These are phyloP conservation scores for Diaporthe sp. DNA, from an alignment of 2,329 filamentous ascomycete species.

Conservation along the genomic window DNA sequence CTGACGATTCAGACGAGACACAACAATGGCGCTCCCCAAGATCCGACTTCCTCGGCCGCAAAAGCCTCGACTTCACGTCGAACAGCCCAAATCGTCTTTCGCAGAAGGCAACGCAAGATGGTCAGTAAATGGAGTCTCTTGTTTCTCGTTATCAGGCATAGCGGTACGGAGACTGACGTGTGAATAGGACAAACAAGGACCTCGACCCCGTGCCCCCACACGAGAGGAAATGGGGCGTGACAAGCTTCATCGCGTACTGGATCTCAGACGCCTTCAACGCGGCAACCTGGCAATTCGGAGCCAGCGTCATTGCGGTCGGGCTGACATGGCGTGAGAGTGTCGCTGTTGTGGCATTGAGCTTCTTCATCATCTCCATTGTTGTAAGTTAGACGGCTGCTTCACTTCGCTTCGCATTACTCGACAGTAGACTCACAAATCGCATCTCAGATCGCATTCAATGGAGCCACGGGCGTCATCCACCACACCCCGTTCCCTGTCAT, in stretches of 20 bases:
- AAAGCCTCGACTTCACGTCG: slow-evolving; percentile 31
- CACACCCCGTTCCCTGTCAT: slow-evolving; percentile 56
- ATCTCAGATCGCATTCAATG: slow-evolving; percentile 48
- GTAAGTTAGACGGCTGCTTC: background rate
- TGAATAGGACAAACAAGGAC: slow-evolving; percentile 45
- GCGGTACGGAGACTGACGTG: background rate
- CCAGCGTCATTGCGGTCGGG: slow-evolving; percentile 52
- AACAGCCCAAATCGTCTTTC: slow-evolving; percentile 35
- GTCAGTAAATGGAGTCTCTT: background rate
- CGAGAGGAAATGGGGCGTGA: slow-evolving; percentile 55
- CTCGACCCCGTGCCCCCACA: slow-evolving; percentile 53
- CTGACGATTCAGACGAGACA: background rate
- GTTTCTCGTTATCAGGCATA: too few species aligned
- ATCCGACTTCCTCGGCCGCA: slow-evolving; percentile 14
- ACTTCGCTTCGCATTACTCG: background rate
- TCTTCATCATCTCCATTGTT: slow-evolving; percentile 39
- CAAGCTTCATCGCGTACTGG: slow-evolving; percentile 54
- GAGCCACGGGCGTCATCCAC: slow-evolving; percentile 52
- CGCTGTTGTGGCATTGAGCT: slow-evolving; percentile 35
- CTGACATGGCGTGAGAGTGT: slow-evolving; percentile 49
- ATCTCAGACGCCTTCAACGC: slow-evolving; percentile 53
- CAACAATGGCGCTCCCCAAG: background rate
- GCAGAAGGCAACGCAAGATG: slow-evolving; percentile 37
- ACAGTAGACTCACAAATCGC: background rate
- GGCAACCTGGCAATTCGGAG: slow-evolving; percentile 52